Conservation (phyloP, 1,139 yeast species). For the Eremothecium sinecaudum region DNA sequence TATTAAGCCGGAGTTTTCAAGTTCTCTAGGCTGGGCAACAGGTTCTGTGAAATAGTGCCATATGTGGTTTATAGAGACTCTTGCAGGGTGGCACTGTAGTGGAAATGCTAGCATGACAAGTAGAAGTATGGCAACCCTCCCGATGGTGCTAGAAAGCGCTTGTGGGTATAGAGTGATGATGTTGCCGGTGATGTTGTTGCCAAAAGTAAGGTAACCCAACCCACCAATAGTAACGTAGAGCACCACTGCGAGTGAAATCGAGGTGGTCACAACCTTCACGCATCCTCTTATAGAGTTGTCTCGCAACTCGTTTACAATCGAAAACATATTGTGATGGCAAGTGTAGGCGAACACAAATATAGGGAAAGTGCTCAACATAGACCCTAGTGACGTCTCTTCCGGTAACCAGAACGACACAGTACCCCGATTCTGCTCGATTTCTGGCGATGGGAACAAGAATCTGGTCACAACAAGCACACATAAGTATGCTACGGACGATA, state of each 20-base stretch:
- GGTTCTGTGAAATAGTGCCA: constrained; percentile 35
- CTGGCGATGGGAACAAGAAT: constrained; percentile 36
- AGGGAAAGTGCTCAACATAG: constrained; percentile 47
- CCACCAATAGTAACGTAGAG: constrained; percentile 56
- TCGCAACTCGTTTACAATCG: constrained; percentile 55
- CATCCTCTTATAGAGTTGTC: constrained; percentile 48
- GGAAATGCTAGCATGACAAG: constrained; percentile 65
- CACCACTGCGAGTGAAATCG: constrained; percentile 49
- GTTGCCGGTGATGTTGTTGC: constrained; percentile 54
- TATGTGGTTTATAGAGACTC: constrained; percentile 64
- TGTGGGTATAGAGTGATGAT: constrained; percentile 63
- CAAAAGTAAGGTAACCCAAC: constrained; percentile 64
- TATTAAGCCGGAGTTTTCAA: constrained; percentile 2
- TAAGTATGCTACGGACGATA: constrained; percentile 58
- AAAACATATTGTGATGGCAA: constrained; percentile 74
- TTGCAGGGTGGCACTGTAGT: constrained; percentile 69
- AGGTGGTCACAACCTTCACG: constrained; percentile 44
- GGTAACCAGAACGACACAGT: constrained; percentile 34
- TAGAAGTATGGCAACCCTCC: constrained; percentile 60
- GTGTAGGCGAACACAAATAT: constrained; percentile 74
- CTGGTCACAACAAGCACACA: constrained; percentile 54
- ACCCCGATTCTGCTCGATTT: constrained; percentile 34
- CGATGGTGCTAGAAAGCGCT: constrained; percentile 51
- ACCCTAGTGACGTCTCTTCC: constrained; percentile 22
- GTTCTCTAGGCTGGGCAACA: constrained; percentile 9